A percentile compares a stretch with the other conserved stretches of the same genome.
Conservation (phyloP, 495 filamentous ascomycete genomes). For the Penicillium subrubescens region DNA sequence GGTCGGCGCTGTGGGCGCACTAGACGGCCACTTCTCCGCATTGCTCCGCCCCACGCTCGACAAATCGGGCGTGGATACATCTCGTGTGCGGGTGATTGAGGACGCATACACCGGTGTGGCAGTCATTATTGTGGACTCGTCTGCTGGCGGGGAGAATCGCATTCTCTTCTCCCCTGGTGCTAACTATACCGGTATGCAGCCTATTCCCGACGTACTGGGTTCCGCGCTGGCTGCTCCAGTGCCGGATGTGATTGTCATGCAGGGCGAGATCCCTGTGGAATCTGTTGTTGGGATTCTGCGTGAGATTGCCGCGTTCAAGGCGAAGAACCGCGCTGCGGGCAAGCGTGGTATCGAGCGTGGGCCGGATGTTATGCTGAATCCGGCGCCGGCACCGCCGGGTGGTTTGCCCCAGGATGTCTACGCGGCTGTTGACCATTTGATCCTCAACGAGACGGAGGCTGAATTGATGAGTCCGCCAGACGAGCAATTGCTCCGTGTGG, state of each 20-base stretch:
- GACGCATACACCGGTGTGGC: slow-evolving; percentile 75
- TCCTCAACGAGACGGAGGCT: slow-evolving; percentile 92
- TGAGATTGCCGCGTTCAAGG: slow-evolving; percentile 34
- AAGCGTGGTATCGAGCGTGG: slow-evolving; percentile 47
- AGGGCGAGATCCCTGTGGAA: slow-evolving; percentile 79
- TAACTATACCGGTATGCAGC: slow-evolving; percentile 60
- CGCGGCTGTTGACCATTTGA: slow-evolving; percentile 69
- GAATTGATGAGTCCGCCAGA: slow-evolving; percentile 60
- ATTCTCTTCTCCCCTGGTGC: slow-evolving; percentile 82
- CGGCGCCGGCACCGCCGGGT: slow-evolving; percentile 70
- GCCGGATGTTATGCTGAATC: slow-evolving; percentile 74
- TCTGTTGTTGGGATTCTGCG: slow-evolving; percentile 69
- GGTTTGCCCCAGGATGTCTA: slow-evolving; percentile 69
- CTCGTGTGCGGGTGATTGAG: slow-evolving; percentile 49
- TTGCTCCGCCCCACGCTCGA: slow-evolving; percentile 49
- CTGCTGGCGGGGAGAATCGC: slow-evolving; percentile 77
- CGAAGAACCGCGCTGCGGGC: slow-evolving; percentile 48
- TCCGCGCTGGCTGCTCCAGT: slow-evolving; percentile 36
- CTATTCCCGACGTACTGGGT: slow-evolving; percentile 44
- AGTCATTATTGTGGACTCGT: slow-evolving; percentile 80
- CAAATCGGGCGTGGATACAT: slow-evolving; percentile 63
- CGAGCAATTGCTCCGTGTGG: slow-evolving; percentile 32
- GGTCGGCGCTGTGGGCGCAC: slow-evolving; percentile 77
- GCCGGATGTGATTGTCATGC: slow-evolving; percentile 76
- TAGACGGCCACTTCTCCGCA: slow-evolving; percentile 48